Percentiles rank a stretch among this genome's conserved stretches.
phyloP scores from a whole-genome alignment of 306 rosid genomes.

The Lagenaria siceraria region DNA sequence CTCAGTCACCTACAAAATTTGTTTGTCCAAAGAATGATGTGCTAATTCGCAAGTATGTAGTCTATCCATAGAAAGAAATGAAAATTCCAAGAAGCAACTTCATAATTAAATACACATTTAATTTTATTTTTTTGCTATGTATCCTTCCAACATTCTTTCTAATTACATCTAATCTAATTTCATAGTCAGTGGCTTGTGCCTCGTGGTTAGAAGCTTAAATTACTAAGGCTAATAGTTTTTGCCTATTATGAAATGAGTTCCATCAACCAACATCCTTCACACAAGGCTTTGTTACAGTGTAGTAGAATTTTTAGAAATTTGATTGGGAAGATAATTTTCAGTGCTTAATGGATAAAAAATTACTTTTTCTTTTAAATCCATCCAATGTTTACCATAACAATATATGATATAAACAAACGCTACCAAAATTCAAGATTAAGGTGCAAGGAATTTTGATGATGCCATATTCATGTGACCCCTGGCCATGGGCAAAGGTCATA shows the following conservation, averaged over 20 bases:
- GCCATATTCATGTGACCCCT: not conserved
- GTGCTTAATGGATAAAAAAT: not conserved
- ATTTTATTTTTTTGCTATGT: not conserved
- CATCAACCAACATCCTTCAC: not conserved
- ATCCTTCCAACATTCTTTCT: not conserved
- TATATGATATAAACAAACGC: not conserved
- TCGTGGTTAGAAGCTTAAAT: not conserved
- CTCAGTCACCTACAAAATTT: not conserved
- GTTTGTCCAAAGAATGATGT: not conserved
- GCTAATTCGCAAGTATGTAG: not conserved
- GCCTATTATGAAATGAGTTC: not conserved
- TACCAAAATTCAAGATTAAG: not conserved
- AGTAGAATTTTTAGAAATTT: not conserved
- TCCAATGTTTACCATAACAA: not conserved
- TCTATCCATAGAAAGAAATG: not conserved
- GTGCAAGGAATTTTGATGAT: not conserved
- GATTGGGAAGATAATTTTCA: too few relatives aligned
- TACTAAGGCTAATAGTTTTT: not conserved
- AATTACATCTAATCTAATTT: not conserved
- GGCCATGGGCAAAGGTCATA: constrained; percentile 1
- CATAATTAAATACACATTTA: not conserved
- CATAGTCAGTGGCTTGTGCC: not conserved
- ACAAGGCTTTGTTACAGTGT: not conserved
- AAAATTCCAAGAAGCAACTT: not conserved
- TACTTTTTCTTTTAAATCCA: not conserved